Evolutionary conservation across 2,329 filamentous ascomycete species (phyloP), one percentile per base, ranked within the genome.

Genomic region (Verticillium zaregamsianum): DNA sequence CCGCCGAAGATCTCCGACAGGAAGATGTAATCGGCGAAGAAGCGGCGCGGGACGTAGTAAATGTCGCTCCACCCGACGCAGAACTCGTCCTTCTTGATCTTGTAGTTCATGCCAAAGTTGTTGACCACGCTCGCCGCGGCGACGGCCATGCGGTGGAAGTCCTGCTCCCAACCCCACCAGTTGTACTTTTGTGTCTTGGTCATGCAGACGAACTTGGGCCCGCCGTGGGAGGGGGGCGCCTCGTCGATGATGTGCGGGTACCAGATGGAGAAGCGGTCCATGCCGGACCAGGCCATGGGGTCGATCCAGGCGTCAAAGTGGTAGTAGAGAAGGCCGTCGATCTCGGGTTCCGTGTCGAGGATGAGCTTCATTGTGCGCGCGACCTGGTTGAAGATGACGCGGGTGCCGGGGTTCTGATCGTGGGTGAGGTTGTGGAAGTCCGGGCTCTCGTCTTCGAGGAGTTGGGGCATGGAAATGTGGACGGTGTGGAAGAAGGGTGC

Each of bases 261-360:
- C 66, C 69, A 70, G 54, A 73, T 72, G 28, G 70, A 69, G 11
- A 64, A 62, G 28, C 65, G 67, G 62, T 73, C 66, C 66, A 67
- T 67, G 61, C 64, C 64, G 28, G 59, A 61, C 57, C 66, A 74
- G 15, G 59, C 66, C 32, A 73, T 60, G 4, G 72, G 72, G 58
- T 72, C 68, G 57, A 74, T 65, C 72, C 72, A 74, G 5, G 70
- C 71, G 61, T 74, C 72, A 58, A 73, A 74, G 59, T 74, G 72
- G 62, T 68, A 72, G 62, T 69, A 73, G 15, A 73, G 63, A 6
- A 74, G 57, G 3, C 72, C 72, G n/a, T 66, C 64, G 28, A 74
- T 69, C 7, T 72, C 69, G 15, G 69, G 60, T 33, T 68, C 59
- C 17, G 63, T 63, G 54, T 73, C 68, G 4, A 74, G 64, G n/a